These are phyloP conservation scores for Beauveria varroae DNA, from an alignment of 2,329 filamentous ascomycete species.

Conservation along the genomic window DNA sequence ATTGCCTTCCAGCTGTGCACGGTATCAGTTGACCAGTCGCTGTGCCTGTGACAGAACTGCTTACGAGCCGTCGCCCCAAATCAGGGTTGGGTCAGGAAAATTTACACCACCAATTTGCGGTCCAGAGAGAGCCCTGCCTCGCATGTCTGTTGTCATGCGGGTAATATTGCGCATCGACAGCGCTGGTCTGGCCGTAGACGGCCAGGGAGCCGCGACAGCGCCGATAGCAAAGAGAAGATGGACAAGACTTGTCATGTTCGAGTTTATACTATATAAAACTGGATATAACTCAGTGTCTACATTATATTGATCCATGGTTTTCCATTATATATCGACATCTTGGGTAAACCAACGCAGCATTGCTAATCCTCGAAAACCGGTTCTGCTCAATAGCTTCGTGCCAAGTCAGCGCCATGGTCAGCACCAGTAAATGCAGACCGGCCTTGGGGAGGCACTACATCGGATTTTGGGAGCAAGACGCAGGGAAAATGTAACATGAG, in stretches of 20 bases:
- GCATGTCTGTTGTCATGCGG: not conserved
- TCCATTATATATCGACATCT: not conserved
- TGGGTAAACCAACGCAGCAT: not conserved
- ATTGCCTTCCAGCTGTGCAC: slow-evolving; percentile 9
- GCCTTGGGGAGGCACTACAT: no score
- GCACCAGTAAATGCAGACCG: no score
- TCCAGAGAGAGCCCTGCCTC: not conserved
- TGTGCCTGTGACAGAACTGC: not conserved
- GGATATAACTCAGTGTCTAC: not conserved
- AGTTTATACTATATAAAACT: no score
- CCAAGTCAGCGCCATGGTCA: not conserved
- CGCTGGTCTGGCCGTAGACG: not conserved
- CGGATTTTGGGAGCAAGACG: no score
- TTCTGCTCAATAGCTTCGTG: not conserved
- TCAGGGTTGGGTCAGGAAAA: slow-evolving; percentile 8
- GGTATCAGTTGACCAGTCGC: not conserved
- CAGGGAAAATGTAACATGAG: no score
- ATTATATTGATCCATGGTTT: not conserved
- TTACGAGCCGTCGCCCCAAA: slow-evolving; percentile 11
- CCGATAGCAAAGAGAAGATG: not conserved
- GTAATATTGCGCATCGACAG: slow-evolving; percentile 6
- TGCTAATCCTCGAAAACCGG: not conserved
- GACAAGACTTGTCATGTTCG: not conserved
- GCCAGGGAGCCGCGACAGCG: not conserved
- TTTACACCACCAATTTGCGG: slow-evolving; percentile 1